Evolutionary conservation across 106 monocot genomes (phyloP).

Genomic region (Allium fistulosum): DNA sequence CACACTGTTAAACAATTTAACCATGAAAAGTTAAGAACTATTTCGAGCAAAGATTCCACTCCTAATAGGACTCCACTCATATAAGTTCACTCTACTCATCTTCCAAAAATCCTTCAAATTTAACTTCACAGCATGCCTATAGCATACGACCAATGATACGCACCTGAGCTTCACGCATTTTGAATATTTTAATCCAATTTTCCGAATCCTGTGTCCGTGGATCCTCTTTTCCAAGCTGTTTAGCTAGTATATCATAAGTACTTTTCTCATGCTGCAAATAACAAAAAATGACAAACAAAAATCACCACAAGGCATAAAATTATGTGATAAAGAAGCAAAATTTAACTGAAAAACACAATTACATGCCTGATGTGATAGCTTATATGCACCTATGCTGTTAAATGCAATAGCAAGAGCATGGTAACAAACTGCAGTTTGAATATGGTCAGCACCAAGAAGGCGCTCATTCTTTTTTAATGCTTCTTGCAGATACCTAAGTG

Average conservation of each 20-base stretch:
- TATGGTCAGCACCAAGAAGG: slow-evolving; percentile 83
- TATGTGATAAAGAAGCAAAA: not conserved
- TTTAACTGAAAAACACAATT: not conserved
- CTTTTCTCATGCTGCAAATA: slow-evolving; percentile 86
- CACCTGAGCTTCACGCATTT: slow-evolving; percentile 83
- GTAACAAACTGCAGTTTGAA: slow-evolving; percentile 95
- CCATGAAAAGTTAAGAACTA: no score
- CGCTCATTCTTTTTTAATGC: slow-evolving; percentile 89
- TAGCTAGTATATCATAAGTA: slow-evolving; percentile 89
- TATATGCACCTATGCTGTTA: slow-evolving; percentile 91
- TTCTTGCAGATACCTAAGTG: slow-evolving; percentile 89
- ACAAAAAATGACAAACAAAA: not conserved
- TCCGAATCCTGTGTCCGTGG: slow-evolving; percentile 78
- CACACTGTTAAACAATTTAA: not conserved
- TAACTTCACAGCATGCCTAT: no score
- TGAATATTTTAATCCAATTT: slow-evolving; percentile 92
- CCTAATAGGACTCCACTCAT: no score
- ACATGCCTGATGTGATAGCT: slow-evolving; percentile 86
- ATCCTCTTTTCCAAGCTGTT: slow-evolving; percentile 95
- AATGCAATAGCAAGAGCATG: slow-evolving; percentile 99
- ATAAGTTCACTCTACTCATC: no score
- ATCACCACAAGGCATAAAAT: not conserved
- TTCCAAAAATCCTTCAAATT: no score
- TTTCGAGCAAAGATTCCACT: no score
- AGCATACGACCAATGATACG: not conserved